Base-by-base conservation (phyloP, 2,329 filamentous ascomycete genomes). In the Aureobasidium sp. region DNA sequence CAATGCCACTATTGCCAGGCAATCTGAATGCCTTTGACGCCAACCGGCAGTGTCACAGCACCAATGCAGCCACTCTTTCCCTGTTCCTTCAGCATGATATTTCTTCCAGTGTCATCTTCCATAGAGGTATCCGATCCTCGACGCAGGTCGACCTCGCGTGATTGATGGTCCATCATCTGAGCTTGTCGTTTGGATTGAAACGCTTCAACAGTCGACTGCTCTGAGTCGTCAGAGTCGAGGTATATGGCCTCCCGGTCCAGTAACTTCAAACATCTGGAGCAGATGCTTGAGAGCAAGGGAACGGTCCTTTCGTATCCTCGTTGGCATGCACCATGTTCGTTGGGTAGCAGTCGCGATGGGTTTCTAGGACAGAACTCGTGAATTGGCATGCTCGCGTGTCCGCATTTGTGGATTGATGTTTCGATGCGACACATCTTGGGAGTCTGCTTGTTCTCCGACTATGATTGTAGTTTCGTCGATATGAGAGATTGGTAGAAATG, bases 311-410 rank as follows among this genome's bases (percentile, higher is more conserved):
- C 34, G n/a, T 60, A 60, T 3, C 57, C 57, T 13, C 36, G 15
- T 26, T 44, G 46, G n/a, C 57, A 60, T 15, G 57, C 57, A 13
- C 57, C 44, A 9, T 34, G 34, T 34, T 60, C 57, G 27, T 60
- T 60, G 32, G 57, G 57, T 10, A 60, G n/a, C 3, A 50, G 34
- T 4, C 46, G 34, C 1, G 57, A 60, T 2, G 57, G 46, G 46
- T 60, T 60, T 13, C 36, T 29, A 6, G 57, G 57, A n/a, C 57
- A 60, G 46, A 60, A 60, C 34, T 60, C 57, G 27, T 60, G 57
- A 36, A 60, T 60, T 6, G 57, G 57, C 44, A 60, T 60, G 57
- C 57, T 60, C 17, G 57, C 57, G 46, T 60, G 57, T 15, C 57
- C 57, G 37, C 57, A 60, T 12, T 17, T 32, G 46, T 60, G 57